A percentile compares a stretch with the other conserved stretches of the same genome.
Evolutionary conservation across 2,329 filamentous ascomycete species (phyloP).

Genomic region (Fonsecaea monophora): DNA sequence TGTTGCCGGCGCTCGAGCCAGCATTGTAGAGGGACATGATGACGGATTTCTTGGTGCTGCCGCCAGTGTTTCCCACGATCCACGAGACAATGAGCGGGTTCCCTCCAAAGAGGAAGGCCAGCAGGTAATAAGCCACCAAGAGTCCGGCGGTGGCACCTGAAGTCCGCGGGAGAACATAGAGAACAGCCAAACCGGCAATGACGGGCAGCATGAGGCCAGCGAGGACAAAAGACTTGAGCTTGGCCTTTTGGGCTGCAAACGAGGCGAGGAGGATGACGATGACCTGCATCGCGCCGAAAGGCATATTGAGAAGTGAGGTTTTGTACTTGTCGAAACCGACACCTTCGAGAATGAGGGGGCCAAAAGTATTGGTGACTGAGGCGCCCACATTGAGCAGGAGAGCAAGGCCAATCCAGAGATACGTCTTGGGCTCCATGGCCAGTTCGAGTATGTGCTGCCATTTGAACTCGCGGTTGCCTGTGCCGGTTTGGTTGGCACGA

Average conservation of each 20-base stretch:
- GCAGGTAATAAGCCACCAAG: constrained; percentile 68
- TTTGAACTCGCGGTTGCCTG: constrained; percentile 55
- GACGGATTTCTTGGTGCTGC: constrained; percentile 70
- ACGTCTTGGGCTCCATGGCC: constrained; percentile 55
- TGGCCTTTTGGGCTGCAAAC: constrained; percentile 63
- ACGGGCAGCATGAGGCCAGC: constrained; percentile 64
- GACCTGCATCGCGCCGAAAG: constrained; percentile 68
- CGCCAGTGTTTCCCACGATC: constrained; percentile 73
- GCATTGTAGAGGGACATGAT: constrained; percentile 70
- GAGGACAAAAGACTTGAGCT: constrained; percentile 64
- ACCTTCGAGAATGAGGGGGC: constrained; percentile 67
- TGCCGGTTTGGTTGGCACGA: constrained; percentile 59
- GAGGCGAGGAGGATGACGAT: constrained; percentile 65
- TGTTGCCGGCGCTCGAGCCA: constrained; percentile 68
- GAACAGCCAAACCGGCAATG: constrained; percentile 61
- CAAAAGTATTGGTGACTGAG: constrained; percentile 69
- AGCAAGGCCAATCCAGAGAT: constrained; percentile 67
- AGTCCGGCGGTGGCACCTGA: constrained; percentile 55
- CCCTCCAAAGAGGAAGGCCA: constrained; percentile 70
- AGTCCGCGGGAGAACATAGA: constrained; percentile 59
- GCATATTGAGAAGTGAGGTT: constrained; percentile 70
- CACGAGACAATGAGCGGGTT: constrained; percentile 72
- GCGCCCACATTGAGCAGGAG: constrained; percentile 70
- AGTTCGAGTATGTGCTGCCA: constrained; percentile 53
- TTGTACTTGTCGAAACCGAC: constrained; percentile 66